Conservation (phyloP, 768 basidiomycete species). For the Macrocybe gigantea region DNA sequence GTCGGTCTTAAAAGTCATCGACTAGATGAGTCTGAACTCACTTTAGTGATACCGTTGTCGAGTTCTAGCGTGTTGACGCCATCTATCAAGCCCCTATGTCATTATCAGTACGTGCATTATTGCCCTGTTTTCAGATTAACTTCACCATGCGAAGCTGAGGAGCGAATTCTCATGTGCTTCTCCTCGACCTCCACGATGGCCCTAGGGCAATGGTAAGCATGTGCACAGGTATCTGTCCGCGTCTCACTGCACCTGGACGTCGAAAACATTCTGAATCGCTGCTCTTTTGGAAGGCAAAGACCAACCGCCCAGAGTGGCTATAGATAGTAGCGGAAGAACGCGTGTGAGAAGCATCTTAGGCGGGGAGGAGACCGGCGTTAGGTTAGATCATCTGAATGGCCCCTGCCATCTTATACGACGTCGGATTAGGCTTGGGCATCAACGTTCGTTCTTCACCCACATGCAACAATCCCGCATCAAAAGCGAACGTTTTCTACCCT, state of each 20-base stretch:
- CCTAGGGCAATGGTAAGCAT: constrained; percentile 30
- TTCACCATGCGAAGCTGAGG: constrained; percentile 72
- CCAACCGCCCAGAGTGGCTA: not conserved
- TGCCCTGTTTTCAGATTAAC: constrained; percentile 2
- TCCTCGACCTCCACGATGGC: constrained; percentile 73
- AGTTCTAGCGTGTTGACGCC: constrained; percentile 75
- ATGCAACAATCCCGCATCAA: too few relatives aligned
- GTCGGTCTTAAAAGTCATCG: not conserved
- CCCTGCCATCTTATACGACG: too few relatives aligned
- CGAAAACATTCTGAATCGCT: constrained; percentile 29
- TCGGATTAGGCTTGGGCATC: too few relatives aligned
- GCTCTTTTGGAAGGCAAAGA: not conserved
- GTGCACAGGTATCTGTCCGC: constrained; percentile 3
- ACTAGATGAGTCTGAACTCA: constrained; percentile 14
- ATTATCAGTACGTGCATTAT: constrained; percentile 4
- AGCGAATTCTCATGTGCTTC: constrained; percentile 70
- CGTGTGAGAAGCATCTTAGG: too few relatives aligned
- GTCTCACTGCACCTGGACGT: constrained; percentile 38
- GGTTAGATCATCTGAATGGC: too few relatives aligned
- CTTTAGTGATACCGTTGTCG: constrained; percentile 74
- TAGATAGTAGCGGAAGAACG: not conserved
- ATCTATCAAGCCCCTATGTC: constrained; percentile 61
- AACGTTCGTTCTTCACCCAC: too few relatives aligned
- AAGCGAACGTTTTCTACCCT: too few relatives aligned
- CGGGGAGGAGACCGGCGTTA: too few relatives aligned